These are phyloP conservation scores for Biscutella laevigata DNA, from an alignment of 441 rosid species.

Conservation along the genomic window DNA sequence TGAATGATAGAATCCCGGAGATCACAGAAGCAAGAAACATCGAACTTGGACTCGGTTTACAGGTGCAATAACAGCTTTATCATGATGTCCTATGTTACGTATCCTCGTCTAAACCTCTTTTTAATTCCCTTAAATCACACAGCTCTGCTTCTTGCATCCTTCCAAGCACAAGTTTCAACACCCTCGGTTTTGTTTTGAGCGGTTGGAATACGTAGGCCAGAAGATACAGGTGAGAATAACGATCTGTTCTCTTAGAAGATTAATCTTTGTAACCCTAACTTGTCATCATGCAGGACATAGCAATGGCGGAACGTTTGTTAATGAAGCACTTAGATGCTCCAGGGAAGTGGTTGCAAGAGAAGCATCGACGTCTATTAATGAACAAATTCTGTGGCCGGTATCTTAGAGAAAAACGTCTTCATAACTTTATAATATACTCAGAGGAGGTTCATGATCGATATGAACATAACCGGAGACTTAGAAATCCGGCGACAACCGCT, in stretches of 20 bases:
- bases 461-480: conserved; percentile 69
- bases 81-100: not conserved
- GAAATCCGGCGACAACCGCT: conserved; percentile 74
- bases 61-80: conserved; percentile 31
- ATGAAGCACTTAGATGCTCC: conserved; percentile 97
- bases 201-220: conserved; percentile 83
- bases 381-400: conserved; percentile 86
- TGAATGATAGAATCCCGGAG: conserved; percentile 67
- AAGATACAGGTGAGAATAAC: conserved; percentile 67
- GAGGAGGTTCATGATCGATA: conserved; percentile 72
- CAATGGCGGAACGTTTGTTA: conserved; percentile 78
- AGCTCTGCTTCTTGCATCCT: conserved; percentile 95
- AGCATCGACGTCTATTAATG: conserved; percentile 69
- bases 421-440: conserved; percentile 45
- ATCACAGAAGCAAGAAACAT: conserved; percentile 90
- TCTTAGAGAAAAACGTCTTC: conserved; percentile 70
- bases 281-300: conserved; percentile 45
- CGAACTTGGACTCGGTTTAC: conserved; percentile 91
- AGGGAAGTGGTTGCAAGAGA: conserved; percentile 82
- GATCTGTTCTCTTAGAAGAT: not conserved
- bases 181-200: conserved; percentile 84
- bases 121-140: conserved; percentile 23
- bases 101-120: not conserved
- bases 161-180: conserved; percentile 86
- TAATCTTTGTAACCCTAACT: not conserved